Percentiles rank a stretch among this genome's conserved stretches.
phyloP scores from a whole-genome alignment of 176 grass and related monocot genomes.

The Themeda triandra region DNA sequence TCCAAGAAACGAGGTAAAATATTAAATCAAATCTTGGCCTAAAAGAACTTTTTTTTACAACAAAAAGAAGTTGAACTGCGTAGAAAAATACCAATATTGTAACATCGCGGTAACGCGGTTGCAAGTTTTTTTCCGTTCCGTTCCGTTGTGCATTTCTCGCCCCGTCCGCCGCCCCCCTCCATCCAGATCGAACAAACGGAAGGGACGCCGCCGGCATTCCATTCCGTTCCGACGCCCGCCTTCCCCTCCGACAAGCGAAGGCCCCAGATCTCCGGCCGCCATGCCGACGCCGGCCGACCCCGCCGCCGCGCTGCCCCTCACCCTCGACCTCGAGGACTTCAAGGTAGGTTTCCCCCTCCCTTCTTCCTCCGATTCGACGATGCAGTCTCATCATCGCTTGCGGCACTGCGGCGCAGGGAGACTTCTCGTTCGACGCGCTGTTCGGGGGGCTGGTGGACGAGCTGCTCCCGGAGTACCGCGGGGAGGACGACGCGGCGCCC shows the following conservation, averaged over 20 bases:
- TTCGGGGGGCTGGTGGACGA: conserved; percentile 90
- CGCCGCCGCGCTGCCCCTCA: conserved; percentile 71
- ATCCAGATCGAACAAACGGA: conserved; percentile 30
- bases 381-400: neutral
- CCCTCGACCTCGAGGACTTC: conserved; percentile 94
- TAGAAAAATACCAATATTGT: neutral
- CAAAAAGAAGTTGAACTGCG: neutral
- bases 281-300: conserved; percentile 44
- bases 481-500: conserved; percentile 44
- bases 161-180: neutral
- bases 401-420: conserved; percentile 40
- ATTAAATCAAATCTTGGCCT: neutral
- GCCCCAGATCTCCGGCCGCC: conserved; percentile 43
- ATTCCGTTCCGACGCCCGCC: neutral
- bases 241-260: neutral
- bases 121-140: neutral
- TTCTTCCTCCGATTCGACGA: neutral
- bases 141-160: conserved; percentile 5
- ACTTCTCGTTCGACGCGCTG: conserved; percentile 92
- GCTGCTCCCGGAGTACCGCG: conserved; percentile 76
- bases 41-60: neutral
- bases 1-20: neutral
- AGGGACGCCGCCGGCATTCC: conserved; percentile 16
- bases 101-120: neutral
- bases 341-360: conserved; percentile 44